Evolutionary conservation across 2,329 filamentous ascomycete genomes (phyloP), one percentile per base, ranked within the genome.

Genomic region (Colletotrichum tofieldiae): DNA sequence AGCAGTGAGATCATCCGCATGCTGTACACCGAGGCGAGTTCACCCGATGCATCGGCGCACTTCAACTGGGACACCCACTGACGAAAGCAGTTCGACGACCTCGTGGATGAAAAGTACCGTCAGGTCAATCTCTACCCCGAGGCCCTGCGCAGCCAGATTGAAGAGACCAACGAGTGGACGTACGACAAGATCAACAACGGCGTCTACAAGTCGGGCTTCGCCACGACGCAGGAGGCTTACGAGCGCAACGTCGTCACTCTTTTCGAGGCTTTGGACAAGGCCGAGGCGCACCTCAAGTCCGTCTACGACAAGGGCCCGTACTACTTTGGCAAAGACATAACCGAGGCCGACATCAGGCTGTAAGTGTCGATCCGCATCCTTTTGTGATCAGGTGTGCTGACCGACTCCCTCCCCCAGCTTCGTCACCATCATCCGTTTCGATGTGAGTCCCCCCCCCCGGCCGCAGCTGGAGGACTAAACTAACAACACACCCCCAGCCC

Each of bases 1-100:
- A 94, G 93, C 82, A 92, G 92, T 76, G 95, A 98, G 84, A 98
- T 98, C 80, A 91, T 98, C 81, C 92, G 95, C 79, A 97, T 98
- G 93, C 86, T 98, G 73, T 93, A 93, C 79, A 88, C 87, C 52
- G 93, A 91, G 78, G 73, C 74, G 12, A 12, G 63, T 23, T 23
- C 29, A 3, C 8, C 37, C 49, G 37, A 32, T 16, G 37, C 47
- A 12, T n/a, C 14, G 23, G 43, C 9, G 16, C 9, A 6, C 56
- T 41, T 41, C 1, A 35, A 39, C 59, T 26, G 5, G 29, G 8
- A 26, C 32, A n/a, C 32, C 37, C 18, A 18, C 41, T 54, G 16
- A 37, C 11, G 32, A 52, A 14, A 26, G 20, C 47, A 86, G 81
- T 98, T 98, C 79, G 92, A 98, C 81, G 88, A 89, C 74, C 79